Evolutionary conservation across 2,329 filamentous ascomycete genomes (phyloP).

Genomic region (Aspergillus hiratsukae): DNA sequence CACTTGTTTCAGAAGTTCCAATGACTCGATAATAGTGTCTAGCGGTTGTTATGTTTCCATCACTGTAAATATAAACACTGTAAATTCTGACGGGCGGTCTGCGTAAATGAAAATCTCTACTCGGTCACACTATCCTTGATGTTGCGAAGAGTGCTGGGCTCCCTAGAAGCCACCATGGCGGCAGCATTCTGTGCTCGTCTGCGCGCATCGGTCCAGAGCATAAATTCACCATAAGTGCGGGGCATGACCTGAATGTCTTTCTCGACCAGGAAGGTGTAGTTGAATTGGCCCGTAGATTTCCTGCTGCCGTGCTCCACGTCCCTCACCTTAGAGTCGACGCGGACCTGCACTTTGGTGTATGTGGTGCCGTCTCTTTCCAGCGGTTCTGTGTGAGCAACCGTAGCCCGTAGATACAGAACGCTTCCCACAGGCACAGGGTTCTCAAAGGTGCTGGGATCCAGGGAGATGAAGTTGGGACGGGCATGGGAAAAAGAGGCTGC

Average conservation of each 20-base stretch:
- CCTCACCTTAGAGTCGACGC: constrained; percentile 67
- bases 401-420: constrained; percentile 69
- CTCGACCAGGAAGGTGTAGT: constrained; percentile 67
- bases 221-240: constrained; percentile 58
- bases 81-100: neutral
- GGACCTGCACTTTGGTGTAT: constrained; percentile 63
- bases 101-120: constrained; percentile 15
- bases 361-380: constrained; percentile 44
- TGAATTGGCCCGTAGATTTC: constrained; percentile 68
- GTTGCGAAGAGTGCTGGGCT: constrained; percentile 29
- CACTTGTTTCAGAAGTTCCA: neutral
- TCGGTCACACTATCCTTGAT: constrained; percentile 38
- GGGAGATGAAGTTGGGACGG: constrained; percentile 65
- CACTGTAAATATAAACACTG: neutral
- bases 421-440: constrained; percentile 72
- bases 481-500: constrained; percentile 66
- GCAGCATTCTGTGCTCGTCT: constrained; percentile 52
- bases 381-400: constrained; percentile 67
- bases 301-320: constrained; percentile 66
- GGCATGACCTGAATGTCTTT: constrained; percentile 64
- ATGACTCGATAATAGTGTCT: neutral
- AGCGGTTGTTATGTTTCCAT: neutral
- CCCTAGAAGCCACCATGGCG: constrained; percentile 36
- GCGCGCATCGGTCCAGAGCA: constrained; percentile 61
- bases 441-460: constrained; percentile 70